These are phyloP conservation scores for Sisymbrium altissimum DNA, from an alignment of 345 rosid species.

Conservation along the genomic window DNA sequence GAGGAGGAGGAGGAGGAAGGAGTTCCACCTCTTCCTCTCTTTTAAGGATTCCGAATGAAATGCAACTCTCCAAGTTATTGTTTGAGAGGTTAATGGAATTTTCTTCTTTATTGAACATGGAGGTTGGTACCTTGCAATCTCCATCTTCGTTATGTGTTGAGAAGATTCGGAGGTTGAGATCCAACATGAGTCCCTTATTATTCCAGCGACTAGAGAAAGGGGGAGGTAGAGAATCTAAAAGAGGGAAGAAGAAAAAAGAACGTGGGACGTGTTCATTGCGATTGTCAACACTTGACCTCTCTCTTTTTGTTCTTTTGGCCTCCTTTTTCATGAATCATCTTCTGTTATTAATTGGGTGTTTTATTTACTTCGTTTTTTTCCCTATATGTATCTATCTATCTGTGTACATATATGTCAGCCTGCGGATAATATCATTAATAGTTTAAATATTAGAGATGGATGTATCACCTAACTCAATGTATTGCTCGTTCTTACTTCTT, in stretches of 20 bases:
- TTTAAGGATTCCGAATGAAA: slow-evolving; percentile 14
- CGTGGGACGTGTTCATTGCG: slow-evolving; percentile 10
- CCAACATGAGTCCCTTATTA: slow-evolving; percentile 18
- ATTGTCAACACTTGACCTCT: not conserved
- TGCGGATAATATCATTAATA: not conserved
- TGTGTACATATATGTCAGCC: too few relatives aligned
- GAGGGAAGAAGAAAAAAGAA: not conserved
- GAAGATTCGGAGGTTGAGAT: slow-evolving; percentile 23
- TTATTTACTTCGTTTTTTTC: not conserved
- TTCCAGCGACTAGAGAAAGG: not conserved
- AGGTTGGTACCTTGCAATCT: slow-evolving; percentile 8
- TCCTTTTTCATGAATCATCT: not conserved
- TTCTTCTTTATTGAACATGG: not conserved
- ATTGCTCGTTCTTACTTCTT: not conserved
- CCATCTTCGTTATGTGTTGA: slow-evolving; percentile 3
- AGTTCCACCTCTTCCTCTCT: not conserved
- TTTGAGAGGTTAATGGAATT: not conserved
- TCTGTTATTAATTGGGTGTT: not conserved
- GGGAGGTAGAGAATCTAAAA: slow-evolving; percentile 5
- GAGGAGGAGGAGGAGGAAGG: not conserved
- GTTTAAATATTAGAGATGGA: not conserved
- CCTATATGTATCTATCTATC: not conserved
- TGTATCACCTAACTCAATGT: not conserved
- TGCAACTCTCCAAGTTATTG: not conserved
- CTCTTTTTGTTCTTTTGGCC: not conserved